Conservation (phyloP, 192 early-diverging fungal genomes). For the Thoreauomyces humboldtii region DNA sequence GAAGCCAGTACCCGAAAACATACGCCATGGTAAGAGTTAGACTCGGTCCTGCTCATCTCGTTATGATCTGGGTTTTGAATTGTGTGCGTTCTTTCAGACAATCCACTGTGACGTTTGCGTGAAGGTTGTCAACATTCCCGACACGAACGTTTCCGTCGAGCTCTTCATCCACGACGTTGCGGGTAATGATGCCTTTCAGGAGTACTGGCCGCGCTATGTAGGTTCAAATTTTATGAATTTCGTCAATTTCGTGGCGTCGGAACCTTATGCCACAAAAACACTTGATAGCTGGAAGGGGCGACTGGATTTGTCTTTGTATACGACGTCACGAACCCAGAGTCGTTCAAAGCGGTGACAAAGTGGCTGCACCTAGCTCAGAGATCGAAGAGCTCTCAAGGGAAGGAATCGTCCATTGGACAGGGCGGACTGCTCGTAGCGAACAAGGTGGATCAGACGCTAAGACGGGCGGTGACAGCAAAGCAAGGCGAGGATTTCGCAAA, state of each 20-base stretch:
- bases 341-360: conserved; percentile 38
- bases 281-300: conserved; percentile 32
- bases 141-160: conserved; percentile 45
- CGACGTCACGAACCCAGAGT: conserved; percentile 46
- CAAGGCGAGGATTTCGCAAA: conserved; percentile 51
- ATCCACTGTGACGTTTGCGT: conserved; percentile 48
- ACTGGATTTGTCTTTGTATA: conserved; percentile 41
- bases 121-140: conserved; percentile 55
- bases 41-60: conserved; percentile 2
- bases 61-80: too few species aligned
- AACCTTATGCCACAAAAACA: too few species aligned
- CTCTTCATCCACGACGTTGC: conserved; percentile 46
- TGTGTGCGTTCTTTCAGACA: conserved; percentile 37
- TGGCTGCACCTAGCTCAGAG: conserved; percentile 42
- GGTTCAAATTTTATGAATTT: conserved; percentile 20
- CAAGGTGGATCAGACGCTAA: conserved; percentile 40
- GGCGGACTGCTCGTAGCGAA: conserved; percentile 49
- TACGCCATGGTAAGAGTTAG: conserved; percentile 44
- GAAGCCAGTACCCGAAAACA: conserved; percentile 39
- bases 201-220: conserved; percentile 36
- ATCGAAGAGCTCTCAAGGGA: conserved; percentile 38
- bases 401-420: conserved; percentile 35
- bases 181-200: conserved; percentile 43
- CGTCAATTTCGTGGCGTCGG: conserved; percentile 11
- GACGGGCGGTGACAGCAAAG: conserved; percentile 33